A percentile compares a stretch with the other conserved stretches of the same genome.
Conservation (phyloP, 768 basidiomycete species). For the Auricularia auricula-judae region DNA sequence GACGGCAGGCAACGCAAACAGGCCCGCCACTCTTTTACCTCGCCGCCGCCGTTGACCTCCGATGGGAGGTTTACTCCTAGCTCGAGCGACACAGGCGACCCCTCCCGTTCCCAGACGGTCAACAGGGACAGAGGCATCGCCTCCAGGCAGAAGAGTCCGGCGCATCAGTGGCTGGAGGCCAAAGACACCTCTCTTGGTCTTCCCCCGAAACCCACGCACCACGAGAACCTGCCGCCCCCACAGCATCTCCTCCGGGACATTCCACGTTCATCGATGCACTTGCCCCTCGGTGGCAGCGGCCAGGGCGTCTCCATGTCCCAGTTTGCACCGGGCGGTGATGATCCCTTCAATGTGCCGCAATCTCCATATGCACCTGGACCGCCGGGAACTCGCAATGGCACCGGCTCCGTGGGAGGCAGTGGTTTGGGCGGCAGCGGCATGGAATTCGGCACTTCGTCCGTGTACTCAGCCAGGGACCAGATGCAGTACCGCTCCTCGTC, state of each 20-base stretch:
- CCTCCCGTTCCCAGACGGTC: not conserved
- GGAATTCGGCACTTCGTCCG: not conserved
- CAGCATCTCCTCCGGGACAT: not conserved
- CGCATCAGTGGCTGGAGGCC: not conserved
- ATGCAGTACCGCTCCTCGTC: not conserved
- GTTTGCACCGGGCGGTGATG: not conserved
- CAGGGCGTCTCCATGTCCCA: not conserved
- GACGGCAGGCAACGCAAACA: not conserved
- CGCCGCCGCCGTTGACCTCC: not conserved
- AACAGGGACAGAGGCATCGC: not conserved
- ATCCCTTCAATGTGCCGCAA: not conserved
- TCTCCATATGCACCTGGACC: not conserved
- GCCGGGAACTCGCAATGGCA: not conserved
- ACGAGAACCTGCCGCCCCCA: not conserved
- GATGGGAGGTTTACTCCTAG: not conserved
- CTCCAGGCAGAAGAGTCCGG: not conserved
- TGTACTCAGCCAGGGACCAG: not conserved
- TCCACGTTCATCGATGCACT: not conserved
- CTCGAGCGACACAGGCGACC: conserved; percentile 1
- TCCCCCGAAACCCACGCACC: not conserved
- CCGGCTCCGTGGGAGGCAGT: not conserved
- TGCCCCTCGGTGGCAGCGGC: not conserved
- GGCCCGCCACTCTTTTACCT: not conserved
- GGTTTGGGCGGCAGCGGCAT: not conserved
- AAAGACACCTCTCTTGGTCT: not conserved